Base-by-base conservation (phyloP, 2,329 filamentous ascomycete species). In the Westerdykella aurantiaca region DNA sequence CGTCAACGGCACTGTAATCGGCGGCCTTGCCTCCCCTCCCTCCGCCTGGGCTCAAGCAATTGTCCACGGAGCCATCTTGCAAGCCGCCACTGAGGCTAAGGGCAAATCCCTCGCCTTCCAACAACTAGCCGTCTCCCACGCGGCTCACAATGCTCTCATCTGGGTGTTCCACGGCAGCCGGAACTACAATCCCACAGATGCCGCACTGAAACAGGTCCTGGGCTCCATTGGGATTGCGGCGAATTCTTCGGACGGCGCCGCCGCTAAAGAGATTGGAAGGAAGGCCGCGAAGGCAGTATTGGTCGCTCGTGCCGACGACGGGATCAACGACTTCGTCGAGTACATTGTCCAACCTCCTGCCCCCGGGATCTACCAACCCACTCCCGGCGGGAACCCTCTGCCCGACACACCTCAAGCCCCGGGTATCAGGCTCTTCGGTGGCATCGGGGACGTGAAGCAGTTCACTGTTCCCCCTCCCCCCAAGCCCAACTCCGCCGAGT, bases 121-220 rank as follows among this genome's bases (percentile, higher is more conserved):
- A 43, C 58, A 61, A 33, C 45, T 61, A 7, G 57, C 58, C 29
- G 58, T 61, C 18, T 59, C 58, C 13, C 51, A 61, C 38, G 58
- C 57, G 3, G 59, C 59, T 11, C 59, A 63, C 33, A 52, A 63
- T 34, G 42, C 49, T 38, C 51, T 63, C 6, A 46, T 51, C 5
- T 60, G 56, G 56, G 50, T 46, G 1, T 61, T 59, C 31, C 59
- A 62, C 31, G 57, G 59, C 22, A 59, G 55, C 6, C 50, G 58
- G 13, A 47, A 52, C 31, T 62, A 57, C 37, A 52, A 50, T 5
- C 50, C 54, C 33, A 52, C 53, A n/a, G 49, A 55, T 41, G 44
- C 51, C n/a, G 43, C 46, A 13, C 45, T 58, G 29, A 47, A 47
- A 17, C 46, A 50, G 25, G 46, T 58, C 2, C 38, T 56, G 23